phyloP scores from a whole-genome alignment of 306 rosid species.

The Biancaea sappan region DNA sequence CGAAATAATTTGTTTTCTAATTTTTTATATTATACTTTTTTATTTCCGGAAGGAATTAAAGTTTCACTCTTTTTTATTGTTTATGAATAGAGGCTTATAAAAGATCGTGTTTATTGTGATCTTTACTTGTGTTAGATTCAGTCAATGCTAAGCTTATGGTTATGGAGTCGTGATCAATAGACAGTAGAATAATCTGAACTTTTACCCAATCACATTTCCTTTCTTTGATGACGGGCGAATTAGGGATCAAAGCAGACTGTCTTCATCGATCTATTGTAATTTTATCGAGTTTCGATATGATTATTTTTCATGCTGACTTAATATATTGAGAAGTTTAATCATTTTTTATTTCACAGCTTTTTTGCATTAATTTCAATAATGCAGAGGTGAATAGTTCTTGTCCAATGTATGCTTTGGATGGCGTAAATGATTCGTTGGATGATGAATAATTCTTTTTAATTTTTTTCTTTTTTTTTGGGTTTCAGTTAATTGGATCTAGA shows the following conservation, averaged over 20 bases:
- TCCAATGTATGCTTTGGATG: not conserved
- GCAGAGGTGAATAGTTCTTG: constrained; percentile 9
- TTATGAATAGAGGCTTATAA: constrained; percentile 2
- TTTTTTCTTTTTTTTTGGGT: too few species aligned
- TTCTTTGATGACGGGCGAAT: constrained; percentile 11
- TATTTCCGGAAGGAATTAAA: not conserved
- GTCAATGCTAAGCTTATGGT: constrained; percentile 25
- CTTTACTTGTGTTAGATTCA: constrained; percentile 1
- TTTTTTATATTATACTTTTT: not conserved
- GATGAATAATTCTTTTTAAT: too few species aligned
- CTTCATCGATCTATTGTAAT: constrained; percentile 32
- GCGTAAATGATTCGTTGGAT: constrained; percentile 3
- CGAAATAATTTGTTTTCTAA: not conserved
- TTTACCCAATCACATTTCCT: not conserved
- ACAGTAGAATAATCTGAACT: not conserved
- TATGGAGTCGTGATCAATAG: constrained; percentile 10
- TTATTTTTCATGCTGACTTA: not conserved
- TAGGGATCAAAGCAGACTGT: constrained; percentile 10
- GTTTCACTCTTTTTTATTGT: constrained; percentile 5
- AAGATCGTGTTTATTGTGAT: constrained; percentile 21
- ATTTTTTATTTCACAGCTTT: not conserved
- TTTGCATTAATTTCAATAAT: not conserved
- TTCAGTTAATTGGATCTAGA: constrained; percentile 23
- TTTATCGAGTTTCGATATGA: constrained; percentile 9
- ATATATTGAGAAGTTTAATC: not conserved